These are phyloP conservation scores for Malassezia nana DNA, from an alignment of 1,284 basidiomycete species.

Conservation along the genomic window DNA sequence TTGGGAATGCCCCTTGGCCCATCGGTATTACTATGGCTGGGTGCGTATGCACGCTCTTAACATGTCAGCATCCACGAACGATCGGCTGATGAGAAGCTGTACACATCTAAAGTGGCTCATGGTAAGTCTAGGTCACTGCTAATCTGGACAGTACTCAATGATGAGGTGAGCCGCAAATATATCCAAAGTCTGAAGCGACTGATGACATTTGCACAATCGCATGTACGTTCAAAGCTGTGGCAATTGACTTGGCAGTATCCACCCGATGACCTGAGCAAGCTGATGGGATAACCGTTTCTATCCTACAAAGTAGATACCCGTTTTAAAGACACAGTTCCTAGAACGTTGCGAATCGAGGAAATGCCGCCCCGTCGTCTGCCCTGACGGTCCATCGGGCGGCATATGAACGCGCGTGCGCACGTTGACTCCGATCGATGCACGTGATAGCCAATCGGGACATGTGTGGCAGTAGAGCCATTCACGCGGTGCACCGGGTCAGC, in stretches of 20 bases:
- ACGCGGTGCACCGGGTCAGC: not conserved
- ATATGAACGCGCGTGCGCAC: not conserved
- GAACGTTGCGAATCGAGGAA: no score
- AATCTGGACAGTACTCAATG: conserved; percentile 67
- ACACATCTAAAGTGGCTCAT: conserved; percentile 89
- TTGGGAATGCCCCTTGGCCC: conserved; percentile 98
- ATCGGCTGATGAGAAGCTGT: conserved; percentile 92
- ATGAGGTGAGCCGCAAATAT: conserved; percentile 96
- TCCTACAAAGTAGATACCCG: not conserved
- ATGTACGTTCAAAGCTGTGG: conserved; percentile 5
- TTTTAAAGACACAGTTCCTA: no score
- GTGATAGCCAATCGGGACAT: not conserved
- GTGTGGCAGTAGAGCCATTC: not conserved
- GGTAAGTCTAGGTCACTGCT: conserved; percentile 9
- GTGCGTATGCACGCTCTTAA: conserved; percentile 50
- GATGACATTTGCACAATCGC: conserved; percentile 49
- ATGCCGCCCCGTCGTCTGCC: no score
- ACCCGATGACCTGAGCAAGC: conserved; percentile 13
- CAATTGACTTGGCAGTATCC: conserved; percentile 10
- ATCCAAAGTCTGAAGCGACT: conserved; percentile 87
- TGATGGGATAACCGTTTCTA: conserved; percentile 12
- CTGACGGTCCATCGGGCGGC: not conserved
- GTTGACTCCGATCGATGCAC: not conserved
- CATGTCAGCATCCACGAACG: conserved; percentile 79
- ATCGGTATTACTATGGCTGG: conserved; percentile 99